Conservation (phyloP, 2,329 filamentous ascomycete genomes). For the Talaromyces islandicus region DNA sequence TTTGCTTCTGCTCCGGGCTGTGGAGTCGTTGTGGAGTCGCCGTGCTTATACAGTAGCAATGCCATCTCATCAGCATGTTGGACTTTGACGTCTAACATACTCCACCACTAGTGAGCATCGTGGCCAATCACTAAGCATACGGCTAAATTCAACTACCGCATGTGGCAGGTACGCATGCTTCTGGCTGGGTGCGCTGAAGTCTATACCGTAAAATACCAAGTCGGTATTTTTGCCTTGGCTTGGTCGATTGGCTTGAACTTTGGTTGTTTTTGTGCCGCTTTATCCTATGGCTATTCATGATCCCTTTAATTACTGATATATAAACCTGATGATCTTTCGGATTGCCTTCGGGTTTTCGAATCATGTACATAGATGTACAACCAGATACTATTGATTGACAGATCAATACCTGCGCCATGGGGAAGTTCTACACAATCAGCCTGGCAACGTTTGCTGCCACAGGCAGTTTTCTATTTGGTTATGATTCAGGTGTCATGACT, state of each 20-base stretch:
- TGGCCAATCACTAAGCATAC: background rate
- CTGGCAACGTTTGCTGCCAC: slow-evolving; percentile 7
- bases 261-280: background rate
- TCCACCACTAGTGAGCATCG: background rate
- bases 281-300: background rate
- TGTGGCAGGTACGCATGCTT: background rate
- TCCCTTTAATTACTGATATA: background rate
- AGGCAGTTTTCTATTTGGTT: slow-evolving; percentile 40
- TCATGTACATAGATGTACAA: too few species aligned
- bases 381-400: background rate
- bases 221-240: background rate
- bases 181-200: background rate
- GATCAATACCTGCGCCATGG: slow-evolving; percentile 3
- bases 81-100: background rate
- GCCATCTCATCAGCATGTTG: background rate
- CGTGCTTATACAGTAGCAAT: too few species aligned
- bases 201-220: background rate
- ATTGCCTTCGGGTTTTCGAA: background rate
- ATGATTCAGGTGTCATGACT: slow-evolving; percentile 28
- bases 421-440: slow-evolving; percentile 3
- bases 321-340: background rate
- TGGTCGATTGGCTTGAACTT: background rate
- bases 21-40: too few species aligned
- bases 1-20: background rate
- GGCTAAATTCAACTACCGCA: background rate